These are phyloP conservation scores for Phaffomyces thermotolerans DNA, from an alignment of 805 yeast species.

Conservation along the genomic window DNA sequence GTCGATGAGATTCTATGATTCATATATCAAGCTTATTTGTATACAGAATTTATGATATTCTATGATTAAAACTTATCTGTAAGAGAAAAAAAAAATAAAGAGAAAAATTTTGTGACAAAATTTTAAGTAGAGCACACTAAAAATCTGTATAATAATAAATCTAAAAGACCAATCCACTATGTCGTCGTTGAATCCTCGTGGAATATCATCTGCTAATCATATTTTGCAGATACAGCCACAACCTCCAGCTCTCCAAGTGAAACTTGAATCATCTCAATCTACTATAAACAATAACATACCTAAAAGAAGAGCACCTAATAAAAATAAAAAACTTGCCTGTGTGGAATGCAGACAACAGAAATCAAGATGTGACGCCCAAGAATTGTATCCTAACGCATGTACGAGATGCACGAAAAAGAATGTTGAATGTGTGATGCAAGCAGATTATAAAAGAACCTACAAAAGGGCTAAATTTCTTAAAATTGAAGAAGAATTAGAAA, in stretches of 20 bases:
- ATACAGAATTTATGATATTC: neutral
- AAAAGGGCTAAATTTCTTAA: constrained; percentile 81
- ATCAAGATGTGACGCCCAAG: constrained; percentile 81
- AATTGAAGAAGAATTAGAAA: constrained; percentile 72
- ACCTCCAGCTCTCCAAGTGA: neutral
- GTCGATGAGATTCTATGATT: constrained; percentile 13
- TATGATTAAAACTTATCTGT: neutral
- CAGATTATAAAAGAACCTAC: constrained; percentile 82
- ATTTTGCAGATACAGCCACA: neutral
- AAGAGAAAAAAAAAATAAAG: no score
- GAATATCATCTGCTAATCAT: no score
- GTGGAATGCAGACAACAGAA: constrained; percentile 96
- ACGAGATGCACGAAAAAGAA: constrained; percentile 70
- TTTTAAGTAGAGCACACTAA: no score
- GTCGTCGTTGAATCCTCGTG: no score
- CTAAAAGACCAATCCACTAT: no score
- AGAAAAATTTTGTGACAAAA: no score
- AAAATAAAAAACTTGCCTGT: constrained; percentile 68
- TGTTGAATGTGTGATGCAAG: constrained; percentile 62
- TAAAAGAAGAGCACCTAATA: neutral
- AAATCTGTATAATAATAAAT: no score
- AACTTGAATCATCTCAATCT: neutral
- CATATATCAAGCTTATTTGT: neutral
- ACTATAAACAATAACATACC: neutral
- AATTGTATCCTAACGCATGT: constrained; percentile 70